These are phyloP conservation scores for Blastobotrys niveus DNA, from an alignment of 1,139 yeast species.

Conservation along the genomic window DNA sequence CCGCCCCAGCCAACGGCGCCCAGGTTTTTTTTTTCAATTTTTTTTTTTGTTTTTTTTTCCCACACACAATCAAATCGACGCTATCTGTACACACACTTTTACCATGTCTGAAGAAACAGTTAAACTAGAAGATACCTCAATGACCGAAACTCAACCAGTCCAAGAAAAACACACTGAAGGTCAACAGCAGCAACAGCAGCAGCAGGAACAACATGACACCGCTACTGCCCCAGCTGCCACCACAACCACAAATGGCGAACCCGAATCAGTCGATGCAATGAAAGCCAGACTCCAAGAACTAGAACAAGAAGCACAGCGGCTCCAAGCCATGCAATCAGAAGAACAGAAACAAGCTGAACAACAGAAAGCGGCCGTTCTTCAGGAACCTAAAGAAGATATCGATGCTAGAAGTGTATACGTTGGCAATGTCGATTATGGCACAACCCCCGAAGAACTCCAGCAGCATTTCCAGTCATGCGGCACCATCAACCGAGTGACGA, in stretches of 20 bases:
- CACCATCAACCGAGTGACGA: constrained; percentile 75
- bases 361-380: constrained; percentile 31
- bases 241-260: background rate
- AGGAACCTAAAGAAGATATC: constrained; percentile 49
- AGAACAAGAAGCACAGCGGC: constrained; percentile 50
- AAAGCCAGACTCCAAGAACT: constrained; percentile 39
- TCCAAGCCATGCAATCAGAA: constrained; percentile 44
- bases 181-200: constrained; percentile 3
- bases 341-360: constrained; percentile 32
- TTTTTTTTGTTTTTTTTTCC: background rate
- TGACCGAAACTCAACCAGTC: constrained; percentile 2
- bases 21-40: no score
- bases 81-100: background rate
- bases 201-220: background rate
- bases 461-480: constrained; percentile 73
- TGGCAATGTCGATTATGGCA: constrained; percentile 77
- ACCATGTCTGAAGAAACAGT: background rate
- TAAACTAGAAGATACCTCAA: background rate
- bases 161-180: background rate
- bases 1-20: no score
- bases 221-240: background rate
- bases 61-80: background rate
- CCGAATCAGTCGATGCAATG: constrained; percentile 27
- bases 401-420: constrained; percentile 82
- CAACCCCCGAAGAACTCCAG: constrained; percentile 78